Evolutionary conservation across 2,329 filamentous ascomycete species (phyloP).

Genomic region (Endothia cerciana): DNA sequence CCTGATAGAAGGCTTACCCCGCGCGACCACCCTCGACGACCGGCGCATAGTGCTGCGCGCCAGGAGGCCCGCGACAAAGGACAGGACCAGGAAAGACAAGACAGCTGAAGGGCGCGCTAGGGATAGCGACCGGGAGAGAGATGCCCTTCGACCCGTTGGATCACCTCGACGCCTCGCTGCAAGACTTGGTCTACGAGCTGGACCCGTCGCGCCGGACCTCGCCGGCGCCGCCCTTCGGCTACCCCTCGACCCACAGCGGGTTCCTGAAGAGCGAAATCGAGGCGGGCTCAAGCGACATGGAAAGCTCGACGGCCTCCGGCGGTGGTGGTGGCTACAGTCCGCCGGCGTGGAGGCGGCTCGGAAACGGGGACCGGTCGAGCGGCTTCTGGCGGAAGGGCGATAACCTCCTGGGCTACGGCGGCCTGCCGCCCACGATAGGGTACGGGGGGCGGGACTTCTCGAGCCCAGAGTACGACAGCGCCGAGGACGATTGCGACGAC

Average conservation of each 20-base stretch:
- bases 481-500: constrained; percentile 34
- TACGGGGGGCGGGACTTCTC: constrained; percentile 33
- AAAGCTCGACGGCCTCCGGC: constrained; percentile 46
- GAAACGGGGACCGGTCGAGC: constrained; percentile 61
- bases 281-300: constrained; percentile 43
- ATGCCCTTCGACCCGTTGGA: constrained; percentile 35
- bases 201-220: constrained; percentile 33
- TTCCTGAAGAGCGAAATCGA: constrained; percentile 46
- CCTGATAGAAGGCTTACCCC: constrained; percentile 29
- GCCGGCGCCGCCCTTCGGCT: constrained; percentile 43
- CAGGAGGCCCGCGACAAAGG: constrained; percentile 31
- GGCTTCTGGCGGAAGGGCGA: constrained; percentile 61
- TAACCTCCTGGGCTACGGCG: constrained; percentile 32
- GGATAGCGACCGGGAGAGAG: constrained; percentile 25
- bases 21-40: constrained; percentile 27
- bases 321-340: constrained; percentile 58
- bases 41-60: constrained; percentile 29
- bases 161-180: constrained; percentile 56
- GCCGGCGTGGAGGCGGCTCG: constrained; percentile 63
- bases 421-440: constrained; percentile 28
- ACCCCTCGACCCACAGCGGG: constrained; percentile 48
- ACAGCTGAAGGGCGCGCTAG: not conserved
- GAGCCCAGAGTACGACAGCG: constrained; percentile 42
- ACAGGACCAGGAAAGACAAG: constrained; percentile 23
- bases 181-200: constrained; percentile 48